A percentile compares a stretch with the other conserved stretches of the same genome.
phyloP scores from a whole-genome alignment of 345 rosid genomes.

The Bruguiera parviflora region DNA sequence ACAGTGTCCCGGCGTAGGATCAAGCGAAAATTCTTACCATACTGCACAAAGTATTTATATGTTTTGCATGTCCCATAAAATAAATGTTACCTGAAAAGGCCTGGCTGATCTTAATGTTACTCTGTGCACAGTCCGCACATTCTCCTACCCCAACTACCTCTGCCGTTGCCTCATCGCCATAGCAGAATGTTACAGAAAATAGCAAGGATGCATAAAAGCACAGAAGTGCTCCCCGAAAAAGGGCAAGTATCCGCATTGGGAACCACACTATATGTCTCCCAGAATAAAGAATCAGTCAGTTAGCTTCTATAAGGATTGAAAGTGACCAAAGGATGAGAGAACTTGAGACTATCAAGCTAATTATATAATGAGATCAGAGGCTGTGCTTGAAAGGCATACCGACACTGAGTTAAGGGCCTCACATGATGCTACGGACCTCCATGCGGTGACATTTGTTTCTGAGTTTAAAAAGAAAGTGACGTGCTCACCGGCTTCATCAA shows the following conservation, averaged over 20 bases:
- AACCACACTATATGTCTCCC: constrained; percentile 7
- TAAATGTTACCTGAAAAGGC: constrained; percentile 55
- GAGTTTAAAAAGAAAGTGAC: constrained; percentile 22
- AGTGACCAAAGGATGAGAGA: neutral
- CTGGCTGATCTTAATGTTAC: constrained; percentile 36
- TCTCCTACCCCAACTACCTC: constrained; percentile 68
- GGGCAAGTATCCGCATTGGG: constrained; percentile 52
- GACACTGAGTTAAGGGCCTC: constrained; percentile 36
- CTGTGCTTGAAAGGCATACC: constrained; percentile 11
- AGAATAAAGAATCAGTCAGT: neutral
- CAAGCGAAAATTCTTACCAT: too few species aligned
- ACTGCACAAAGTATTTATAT: neutral
- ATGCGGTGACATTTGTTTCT: constrained; percentile 3
- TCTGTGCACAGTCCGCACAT: constrained; percentile 52
- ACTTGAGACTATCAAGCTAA: neutral
- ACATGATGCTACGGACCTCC: constrained; percentile 35
- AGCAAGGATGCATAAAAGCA: constrained; percentile 41
- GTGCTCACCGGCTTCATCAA: constrained; percentile 12
- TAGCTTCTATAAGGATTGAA: too few species aligned
- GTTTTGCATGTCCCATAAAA: neutral
- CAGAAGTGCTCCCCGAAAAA: constrained; percentile 36
- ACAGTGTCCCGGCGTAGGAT: too few species aligned
- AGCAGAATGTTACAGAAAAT: constrained; percentile 34
- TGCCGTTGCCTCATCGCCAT: constrained; percentile 29
- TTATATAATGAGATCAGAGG: constrained; percentile 7